These are phyloP conservation scores for Mesembryanthemum crystallinum DNA, from an alignment of 148 eudicot species.

Conservation along the genomic window DNA sequence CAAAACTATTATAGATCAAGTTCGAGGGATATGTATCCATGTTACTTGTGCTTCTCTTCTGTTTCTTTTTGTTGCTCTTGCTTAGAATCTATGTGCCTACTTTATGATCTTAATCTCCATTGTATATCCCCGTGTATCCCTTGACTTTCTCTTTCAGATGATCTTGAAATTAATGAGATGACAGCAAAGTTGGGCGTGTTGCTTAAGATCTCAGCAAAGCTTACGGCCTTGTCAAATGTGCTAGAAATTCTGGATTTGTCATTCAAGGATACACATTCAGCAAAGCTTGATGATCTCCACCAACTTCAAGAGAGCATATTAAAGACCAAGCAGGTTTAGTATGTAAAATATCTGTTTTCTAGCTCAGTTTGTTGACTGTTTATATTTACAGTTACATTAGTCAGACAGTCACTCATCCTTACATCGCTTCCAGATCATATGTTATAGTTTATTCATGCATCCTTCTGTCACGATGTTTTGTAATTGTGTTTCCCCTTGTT, in stretches of 20 bases:
- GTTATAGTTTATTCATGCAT: background rate
- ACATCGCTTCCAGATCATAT: background rate
- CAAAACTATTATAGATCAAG: conserved; percentile 47
- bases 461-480: background rate
- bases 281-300: conserved; percentile 79
- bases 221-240: conserved; percentile 65
- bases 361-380: background rate
- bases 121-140: conserved; percentile 32
- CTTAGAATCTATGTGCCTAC: background rate
- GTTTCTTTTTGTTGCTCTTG: conserved; percentile 3
- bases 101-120: background rate
- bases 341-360: conserved; percentile 21
- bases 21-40: conserved; percentile 80
- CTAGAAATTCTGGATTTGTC: conserved; percentile 84
- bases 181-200: conserved; percentile 44
- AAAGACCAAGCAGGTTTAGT: conserved; percentile 88
- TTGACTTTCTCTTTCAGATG: conserved; percentile 60
- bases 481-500: background rate
- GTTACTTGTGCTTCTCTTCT: background rate
- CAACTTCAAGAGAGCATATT: conserved; percentile 74
- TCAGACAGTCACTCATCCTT: background rate
- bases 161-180: conserved; percentile 48
- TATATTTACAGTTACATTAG: too few species aligned
- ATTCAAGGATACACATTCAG: conserved; percentile 71
- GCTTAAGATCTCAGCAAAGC: conserved; percentile 53